Conservation (phyloP, 2,329 filamentous ascomycete genomes). For the Botrytis fragariae region DNA sequence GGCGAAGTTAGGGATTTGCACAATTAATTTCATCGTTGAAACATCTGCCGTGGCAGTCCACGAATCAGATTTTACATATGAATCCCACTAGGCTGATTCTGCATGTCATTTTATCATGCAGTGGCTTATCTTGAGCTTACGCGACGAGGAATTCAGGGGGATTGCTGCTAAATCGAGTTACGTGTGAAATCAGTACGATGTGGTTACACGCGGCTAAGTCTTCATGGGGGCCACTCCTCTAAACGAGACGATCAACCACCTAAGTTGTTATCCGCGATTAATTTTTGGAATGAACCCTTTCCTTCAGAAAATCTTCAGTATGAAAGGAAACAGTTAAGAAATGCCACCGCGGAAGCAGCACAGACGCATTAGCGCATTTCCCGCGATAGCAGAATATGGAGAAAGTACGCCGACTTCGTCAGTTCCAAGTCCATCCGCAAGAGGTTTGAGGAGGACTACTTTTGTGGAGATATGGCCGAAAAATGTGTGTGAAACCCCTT, state of each 20-base stretch:
- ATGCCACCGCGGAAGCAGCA: slow-evolving; percentile 12
- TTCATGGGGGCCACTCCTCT: slow-evolving; percentile 8
- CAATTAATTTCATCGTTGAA: neutral
- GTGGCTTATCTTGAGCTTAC: neutral
- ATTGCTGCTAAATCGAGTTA: slow-evolving; percentile 9
- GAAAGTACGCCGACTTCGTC: neutral
- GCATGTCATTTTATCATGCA: slow-evolving; percentile 5
- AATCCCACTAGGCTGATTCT: neutral
- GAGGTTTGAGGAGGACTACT: neutral
- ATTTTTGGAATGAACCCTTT: neutral
- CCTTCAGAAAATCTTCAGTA: neutral
- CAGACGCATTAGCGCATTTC: slow-evolving; percentile 14
- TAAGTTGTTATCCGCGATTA: neutral
- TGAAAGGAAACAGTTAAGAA: neutral
- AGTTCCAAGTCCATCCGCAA: neutral
- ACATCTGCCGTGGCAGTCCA: neutral
- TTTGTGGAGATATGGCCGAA: slow-evolving; percentile 14
- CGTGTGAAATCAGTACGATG: neutral
- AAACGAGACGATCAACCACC: neutral
- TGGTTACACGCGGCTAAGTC: slow-evolving; percentile 4
- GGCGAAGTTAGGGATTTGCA: neutral
- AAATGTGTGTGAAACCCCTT: neutral
- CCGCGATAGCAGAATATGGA: slow-evolving; percentile 6
- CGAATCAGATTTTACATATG: neutral
- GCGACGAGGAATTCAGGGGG: neutral